Evolutionary conservation across 306 rosid genomes (phyloP).

Genomic region (Canavalia gladiata): DNA sequence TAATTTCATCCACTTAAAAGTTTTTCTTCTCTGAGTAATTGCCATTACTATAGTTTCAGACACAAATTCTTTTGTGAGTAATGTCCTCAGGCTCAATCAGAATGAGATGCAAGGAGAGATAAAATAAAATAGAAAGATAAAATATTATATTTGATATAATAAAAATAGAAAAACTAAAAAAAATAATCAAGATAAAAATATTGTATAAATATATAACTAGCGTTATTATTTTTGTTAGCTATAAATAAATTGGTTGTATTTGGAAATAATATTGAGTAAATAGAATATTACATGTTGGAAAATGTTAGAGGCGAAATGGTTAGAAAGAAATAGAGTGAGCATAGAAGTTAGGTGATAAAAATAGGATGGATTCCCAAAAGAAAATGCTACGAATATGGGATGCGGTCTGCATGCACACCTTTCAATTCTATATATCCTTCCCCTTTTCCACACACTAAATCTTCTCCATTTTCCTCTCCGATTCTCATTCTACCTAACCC

Average conservation of each 20-base stretch:
- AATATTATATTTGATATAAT: too few relatives aligned
- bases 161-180: too few relatives aligned
- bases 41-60: too few relatives aligned
- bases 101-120: too few relatives aligned
- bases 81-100: too few relatives aligned
- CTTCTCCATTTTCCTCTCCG: slow-evolving; percentile 53
- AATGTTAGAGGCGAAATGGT: neutral
- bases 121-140: too few relatives aligned
- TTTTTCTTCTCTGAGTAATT: too few relatives aligned
- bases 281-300: neutral
- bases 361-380: slow-evolving; percentile 13
- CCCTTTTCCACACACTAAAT: slow-evolving; percentile 29
- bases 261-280: neutral
- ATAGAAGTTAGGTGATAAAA: neutral
- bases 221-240: neutral
- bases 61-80: too few relatives aligned
- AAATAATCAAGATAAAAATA: too few relatives aligned
- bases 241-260: neutral
- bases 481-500: slow-evolving; percentile 1
- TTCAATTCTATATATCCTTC: slow-evolving; percentile 39
- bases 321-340: neutral
- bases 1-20: too few relatives aligned
- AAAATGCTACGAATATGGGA: slow-evolving; percentile 43
- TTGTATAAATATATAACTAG: too few relatives aligned
- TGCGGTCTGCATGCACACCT: slow-evolving; percentile 45